phyloP scores from a whole-genome alignment of 208 protist species.

The Naegleria gruberi region DNA sequence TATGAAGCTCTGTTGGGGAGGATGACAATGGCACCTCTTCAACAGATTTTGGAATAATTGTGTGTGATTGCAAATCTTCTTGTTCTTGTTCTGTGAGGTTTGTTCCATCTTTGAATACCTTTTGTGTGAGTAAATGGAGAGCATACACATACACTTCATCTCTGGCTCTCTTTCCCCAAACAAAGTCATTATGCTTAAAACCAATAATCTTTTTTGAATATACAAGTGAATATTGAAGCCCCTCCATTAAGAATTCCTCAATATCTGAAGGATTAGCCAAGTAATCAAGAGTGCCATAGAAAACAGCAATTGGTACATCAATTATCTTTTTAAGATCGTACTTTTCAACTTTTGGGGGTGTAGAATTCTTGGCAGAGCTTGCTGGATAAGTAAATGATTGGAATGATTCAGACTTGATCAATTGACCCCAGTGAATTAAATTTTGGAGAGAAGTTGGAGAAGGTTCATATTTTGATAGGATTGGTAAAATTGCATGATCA shows the following conservation, averaged over 20 bases:
- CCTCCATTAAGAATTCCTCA: background rate
- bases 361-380: background rate
- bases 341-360: background rate
- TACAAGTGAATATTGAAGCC: background rate
- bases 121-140: slow-evolving; percentile 8
- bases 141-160: slow-evolving; percentile 18
- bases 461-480: slow-evolving; percentile 14
- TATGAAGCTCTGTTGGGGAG: too few species aligned
- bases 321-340: slow-evolving; percentile 22
- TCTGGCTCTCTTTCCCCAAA: slow-evolving; percentile 30
- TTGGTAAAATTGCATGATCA: background rate
- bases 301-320: background rate
- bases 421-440: slow-evolving; percentile 33
- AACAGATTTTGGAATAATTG: too few species aligned
- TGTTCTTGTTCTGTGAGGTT: background rate
- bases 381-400: slow-evolving; percentile 19
- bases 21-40: too few species aligned
- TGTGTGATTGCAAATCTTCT: too few species aligned
- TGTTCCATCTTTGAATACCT: background rate
- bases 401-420: slow-evolving; percentile 14
- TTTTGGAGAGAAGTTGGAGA: slow-evolving; percentile 33
- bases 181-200: slow-evolving; percentile 37
- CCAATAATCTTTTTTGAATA: background rate
- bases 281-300: slow-evolving; percentile 26
- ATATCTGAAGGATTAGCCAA: slow-evolving; percentile 31